These are phyloP conservation scores for Sechiopsis laciniata DNA, from an alignment of 306 rosid species.

Conservation along the genomic window DNA sequence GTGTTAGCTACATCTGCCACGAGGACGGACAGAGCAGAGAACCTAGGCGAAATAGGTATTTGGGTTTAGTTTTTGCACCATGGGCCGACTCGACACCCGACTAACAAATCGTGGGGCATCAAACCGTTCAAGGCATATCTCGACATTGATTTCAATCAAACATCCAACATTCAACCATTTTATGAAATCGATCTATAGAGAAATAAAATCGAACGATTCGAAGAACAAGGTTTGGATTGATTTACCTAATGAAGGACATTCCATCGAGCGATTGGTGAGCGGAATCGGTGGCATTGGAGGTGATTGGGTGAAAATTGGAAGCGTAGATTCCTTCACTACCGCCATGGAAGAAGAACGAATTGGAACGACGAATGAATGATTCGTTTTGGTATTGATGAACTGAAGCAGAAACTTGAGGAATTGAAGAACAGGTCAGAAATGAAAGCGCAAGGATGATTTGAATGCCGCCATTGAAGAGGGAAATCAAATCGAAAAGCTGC, in stretches of 20 bases:
- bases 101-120: no score
- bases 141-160: neutral
- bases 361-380: slow-evolving; percentile 52
- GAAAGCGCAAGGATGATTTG: neutral
- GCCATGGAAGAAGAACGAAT: slow-evolving; percentile 93
- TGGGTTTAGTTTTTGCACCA: no score
- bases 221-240: neutral
- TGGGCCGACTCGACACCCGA: no score
- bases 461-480: slow-evolving; percentile 4
- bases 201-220: neutral
- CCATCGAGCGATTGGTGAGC: slow-evolving; percentile 36
- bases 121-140: no score
- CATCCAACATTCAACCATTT: neutral
- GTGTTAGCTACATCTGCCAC: no score
- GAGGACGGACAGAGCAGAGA: no score
- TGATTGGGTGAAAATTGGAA: slow-evolving; percentile 30
- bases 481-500: neutral
- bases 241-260: slow-evolving; percentile 60
- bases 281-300: slow-evolving; percentile 20
- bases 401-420: slow-evolving; percentile 34
- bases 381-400: slow-evolving; percentile 65
- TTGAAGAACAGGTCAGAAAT: neutral
- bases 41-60: no score
- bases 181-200: neutral
- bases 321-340: slow-evolving; percentile 79